Percentiles rank a stretch among this genome's conserved stretches.
These are phyloP conservation scores for Suaeda aralocaspica DNA, from an alignment of 148 eudicot genomes.

Conservation along the genomic window DNA sequence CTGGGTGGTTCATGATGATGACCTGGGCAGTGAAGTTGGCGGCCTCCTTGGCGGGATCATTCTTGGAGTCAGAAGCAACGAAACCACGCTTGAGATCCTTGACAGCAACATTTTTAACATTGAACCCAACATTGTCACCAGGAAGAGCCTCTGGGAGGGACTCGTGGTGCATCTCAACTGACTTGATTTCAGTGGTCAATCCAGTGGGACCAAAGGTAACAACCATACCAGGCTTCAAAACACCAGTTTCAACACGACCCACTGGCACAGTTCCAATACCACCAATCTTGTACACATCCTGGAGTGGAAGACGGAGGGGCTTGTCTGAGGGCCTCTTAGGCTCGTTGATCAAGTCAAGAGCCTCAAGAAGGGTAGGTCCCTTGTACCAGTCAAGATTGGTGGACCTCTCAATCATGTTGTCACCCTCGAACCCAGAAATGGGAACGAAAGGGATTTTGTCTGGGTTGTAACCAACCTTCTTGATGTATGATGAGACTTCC, in stretches of 20 bases:
- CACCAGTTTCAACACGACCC: slow-evolving; percentile 39
- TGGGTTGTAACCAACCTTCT: slow-evolving; percentile 44
- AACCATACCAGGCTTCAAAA: slow-evolving; percentile 35
- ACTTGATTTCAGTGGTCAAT: slow-evolving; percentile 42
- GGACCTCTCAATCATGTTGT: slow-evolving; percentile 39
- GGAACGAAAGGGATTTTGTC: slow-evolving; percentile 36
- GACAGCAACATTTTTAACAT: slow-evolving; percentile 36
- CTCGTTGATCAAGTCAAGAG: slow-evolving; percentile 29
- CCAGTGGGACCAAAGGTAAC: slow-evolving; percentile 41
- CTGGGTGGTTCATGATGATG: slow-evolving; percentile 45
- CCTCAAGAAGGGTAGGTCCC: slow-evolving; percentile 44
- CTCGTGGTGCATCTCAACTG: slow-evolving; percentile 45
- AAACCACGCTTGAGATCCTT: slow-evolving; percentile 39
- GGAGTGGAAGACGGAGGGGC: slow-evolving; percentile 40
- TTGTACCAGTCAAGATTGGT: slow-evolving; percentile 41
- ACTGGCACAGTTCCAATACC: slow-evolving; percentile 43
- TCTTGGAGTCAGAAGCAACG: slow-evolving; percentile 34
- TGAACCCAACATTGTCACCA: slow-evolving; percentile 41
- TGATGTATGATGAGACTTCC: slow-evolving; percentile 33
- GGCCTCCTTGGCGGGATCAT: slow-evolving; percentile 38
- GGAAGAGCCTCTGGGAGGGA: slow-evolving; percentile 38
- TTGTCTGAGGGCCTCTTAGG: slow-evolving; percentile 40
- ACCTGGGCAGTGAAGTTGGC: slow-evolving; percentile 37
- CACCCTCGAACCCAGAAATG: slow-evolving; percentile 37
- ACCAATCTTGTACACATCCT: slow-evolving; percentile 41